Evolutionary conservation across 2,329 filamentous ascomycete species (phyloP).

Genomic region (Amauroascus verrucosus): DNA sequence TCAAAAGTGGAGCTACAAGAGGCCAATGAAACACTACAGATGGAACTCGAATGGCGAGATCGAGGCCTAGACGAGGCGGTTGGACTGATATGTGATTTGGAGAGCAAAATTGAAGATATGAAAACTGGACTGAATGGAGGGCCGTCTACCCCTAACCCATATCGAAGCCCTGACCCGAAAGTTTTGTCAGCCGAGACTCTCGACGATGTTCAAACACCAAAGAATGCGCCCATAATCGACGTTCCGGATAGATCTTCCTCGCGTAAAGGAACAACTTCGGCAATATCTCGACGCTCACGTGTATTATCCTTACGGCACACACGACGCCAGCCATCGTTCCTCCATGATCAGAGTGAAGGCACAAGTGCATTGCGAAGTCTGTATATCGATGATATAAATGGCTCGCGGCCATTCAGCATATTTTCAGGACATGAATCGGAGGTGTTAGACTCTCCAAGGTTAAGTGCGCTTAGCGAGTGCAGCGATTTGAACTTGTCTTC

Average conservation of each 20-base stretch:
- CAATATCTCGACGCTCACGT: slow-evolving; percentile 16
- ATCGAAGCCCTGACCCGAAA: neutral
- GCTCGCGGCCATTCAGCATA: slow-evolving; percentile 27
- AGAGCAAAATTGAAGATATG: slow-evolving; percentile 31
- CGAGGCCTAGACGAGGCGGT: slow-evolving; percentile 36
- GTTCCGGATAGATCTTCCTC: slow-evolving; percentile 35
- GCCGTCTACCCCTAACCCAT: neutral
- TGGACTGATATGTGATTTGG: slow-evolving; percentile 35
- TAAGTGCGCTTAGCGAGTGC: slow-evolving; percentile 38
- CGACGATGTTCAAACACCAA: slow-evolving; percentile 19
- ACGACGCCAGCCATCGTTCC: slow-evolving; percentile 28
- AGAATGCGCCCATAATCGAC: slow-evolving; percentile 22
- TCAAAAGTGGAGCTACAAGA: slow-evolving; percentile 31
- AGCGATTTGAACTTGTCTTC: slow-evolving; percentile 32
- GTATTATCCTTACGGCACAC: slow-evolving; percentile 25
- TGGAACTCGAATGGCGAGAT: slow-evolving; percentile 33
- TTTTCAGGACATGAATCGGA: slow-evolving; percentile 27
- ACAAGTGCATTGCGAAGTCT: slow-evolving; percentile 34
- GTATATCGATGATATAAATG: slow-evolving; percentile 26
- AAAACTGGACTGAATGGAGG: slow-evolving; percentile 2
- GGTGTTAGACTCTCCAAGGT: slow-evolving; percentile 32
- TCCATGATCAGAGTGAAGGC: slow-evolving; percentile 28
- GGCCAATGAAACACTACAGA: slow-evolving; percentile 30
- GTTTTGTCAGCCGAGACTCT: neutral
- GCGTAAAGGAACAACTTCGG: slow-evolving; percentile 21